Base-by-base conservation (phyloP, 139 green algal species). In the Coelastrella sp. region DNA sequence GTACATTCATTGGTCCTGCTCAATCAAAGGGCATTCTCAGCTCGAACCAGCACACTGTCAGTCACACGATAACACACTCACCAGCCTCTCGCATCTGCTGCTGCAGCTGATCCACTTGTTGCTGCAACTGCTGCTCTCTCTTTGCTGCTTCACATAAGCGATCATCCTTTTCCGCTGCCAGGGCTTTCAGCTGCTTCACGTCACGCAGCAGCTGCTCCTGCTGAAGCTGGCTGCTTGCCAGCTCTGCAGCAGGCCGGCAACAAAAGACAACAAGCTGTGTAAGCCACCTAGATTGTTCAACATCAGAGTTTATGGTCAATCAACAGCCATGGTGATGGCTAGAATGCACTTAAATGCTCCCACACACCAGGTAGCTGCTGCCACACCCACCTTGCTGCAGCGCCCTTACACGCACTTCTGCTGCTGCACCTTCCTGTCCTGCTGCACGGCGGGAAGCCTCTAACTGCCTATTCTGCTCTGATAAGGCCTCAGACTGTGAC, bases 171-270 rank as follows among this genome's bases (percentile, higher is more conserved):
- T 94, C 93, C 11, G 90, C 68, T 22, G 72, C 20, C 65, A 93
- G 74, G 0, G 80, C 90, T 0, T 89, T 92, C 63, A 94, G 83
- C 89, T 92, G 89, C 35, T 93, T 90, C n/a, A 94, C 49, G 15
- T 91, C 90, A 68, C 78, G 85, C 56, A 91, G 85, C 14, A 93
- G 88, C 8, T 84, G 68, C 19, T 63, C 22, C 9, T 88, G 74
- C n/a, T 20, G 24, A 68, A 90, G 56, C 12, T 91, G 70, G 25
- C 6, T 73, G 22, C 22, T 78, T 20, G 72, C 84, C 60, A 90
- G 56, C 25, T 92, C 89, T 86, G 74, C 74, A 78, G 27, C n/a
- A 60, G 65, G 11, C 17, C 35, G 35, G 35, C 35, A 49, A 49
- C n/a, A 78, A 22, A 82, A 60, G 20, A 89, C n/a, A 80, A 56